These are phyloP conservation scores for Blastocrithidia nonstop DNA, from an alignment of 208 protist species.

Conservation along the genomic window DNA sequence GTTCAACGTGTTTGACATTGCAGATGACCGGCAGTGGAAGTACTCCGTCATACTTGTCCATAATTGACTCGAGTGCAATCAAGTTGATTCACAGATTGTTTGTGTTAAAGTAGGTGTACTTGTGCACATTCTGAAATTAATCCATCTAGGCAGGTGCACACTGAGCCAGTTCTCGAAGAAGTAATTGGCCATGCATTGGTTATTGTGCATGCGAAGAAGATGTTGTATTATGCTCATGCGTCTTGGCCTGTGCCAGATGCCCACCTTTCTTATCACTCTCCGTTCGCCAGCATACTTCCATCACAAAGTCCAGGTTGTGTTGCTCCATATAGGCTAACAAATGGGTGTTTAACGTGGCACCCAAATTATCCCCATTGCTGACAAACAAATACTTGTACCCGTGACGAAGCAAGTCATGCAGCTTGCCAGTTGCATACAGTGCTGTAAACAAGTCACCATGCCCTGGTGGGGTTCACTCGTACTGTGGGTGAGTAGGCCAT, in stretches of 20 bases:
- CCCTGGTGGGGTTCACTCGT: slow-evolving; percentile 96
- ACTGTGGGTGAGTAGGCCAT: slow-evolving; percentile 23
- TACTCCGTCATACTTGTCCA: slow-evolving; percentile 36
- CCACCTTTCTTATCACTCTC: slow-evolving; percentile 89
- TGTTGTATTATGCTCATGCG: slow-evolving; percentile 5
- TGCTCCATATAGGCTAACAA: slow-evolving; percentile 82
- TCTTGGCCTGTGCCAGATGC: slow-evolving; percentile 49
- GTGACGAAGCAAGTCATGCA: slow-evolving; percentile 54
- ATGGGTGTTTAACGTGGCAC: slow-evolving; percentile 70
- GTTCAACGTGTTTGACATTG: slow-evolving; percentile 78
- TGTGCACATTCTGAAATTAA: slow-evolving; percentile 93
- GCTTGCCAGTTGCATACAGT: slow-evolving; percentile 84
- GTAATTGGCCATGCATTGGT: slow-evolving; percentile 15
- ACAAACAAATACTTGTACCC: slow-evolving; percentile 97
- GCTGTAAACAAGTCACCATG: slow-evolving; percentile 97
- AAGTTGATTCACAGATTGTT: slow-evolving; percentile 99
- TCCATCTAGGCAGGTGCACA: slow-evolving; percentile 81
- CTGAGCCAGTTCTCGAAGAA: slow-evolving; percentile 84
- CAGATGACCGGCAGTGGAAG: slow-evolving; percentile 71
- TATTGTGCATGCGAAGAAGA: too few species aligned
- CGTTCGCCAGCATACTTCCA: slow-evolving; percentile 84
- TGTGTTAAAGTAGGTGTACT: slow-evolving; percentile 98
- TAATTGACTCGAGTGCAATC: slow-evolving; percentile 51
- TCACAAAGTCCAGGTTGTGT: slow-evolving; percentile 71
- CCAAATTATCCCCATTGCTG: slow-evolving; percentile 99